phyloP scores from a whole-genome alignment of 73 alveolate genomes.

The Paramecium bursaria region DNA sequence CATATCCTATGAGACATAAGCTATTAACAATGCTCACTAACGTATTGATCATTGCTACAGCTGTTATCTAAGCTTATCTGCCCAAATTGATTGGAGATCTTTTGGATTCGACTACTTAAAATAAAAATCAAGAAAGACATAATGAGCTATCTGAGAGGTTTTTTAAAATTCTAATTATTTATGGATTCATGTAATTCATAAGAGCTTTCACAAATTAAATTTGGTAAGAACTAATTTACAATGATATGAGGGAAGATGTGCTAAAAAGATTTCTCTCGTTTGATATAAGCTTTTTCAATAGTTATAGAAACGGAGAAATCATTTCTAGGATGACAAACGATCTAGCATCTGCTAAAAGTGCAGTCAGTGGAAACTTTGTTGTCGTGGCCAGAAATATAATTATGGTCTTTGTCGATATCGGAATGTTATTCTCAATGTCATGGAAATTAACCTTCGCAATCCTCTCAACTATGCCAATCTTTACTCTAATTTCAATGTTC shows the following conservation, averaged over 20 bases:
- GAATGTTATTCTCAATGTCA: constrained; percentile 45
- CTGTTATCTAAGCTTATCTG: constrained; percentile 10
- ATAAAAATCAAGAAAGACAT: not conserved
- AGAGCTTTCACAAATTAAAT: constrained; percentile 47
- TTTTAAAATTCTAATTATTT: not conserved
- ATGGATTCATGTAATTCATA: not conserved
- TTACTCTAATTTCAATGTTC: constrained; percentile 35
- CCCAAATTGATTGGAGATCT: constrained; percentile 27
- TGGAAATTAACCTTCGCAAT: constrained; percentile 70
- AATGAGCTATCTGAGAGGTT: not conserved
- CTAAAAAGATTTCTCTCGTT: constrained; percentile 19
- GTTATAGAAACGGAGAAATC: constrained; percentile 61
- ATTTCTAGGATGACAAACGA: constrained; percentile 66
- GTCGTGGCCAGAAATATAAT: constrained; percentile 51
- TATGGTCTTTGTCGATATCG: not conserved
- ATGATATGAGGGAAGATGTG: constrained; percentile 62
- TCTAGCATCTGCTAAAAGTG: constrained; percentile 61
- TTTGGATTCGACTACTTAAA: constrained; percentile 34
- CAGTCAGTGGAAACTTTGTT: constrained; percentile 64
- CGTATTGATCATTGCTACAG: constrained; percentile 13
- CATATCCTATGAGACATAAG: constrained; percentile 21
- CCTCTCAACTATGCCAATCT: constrained; percentile 61
- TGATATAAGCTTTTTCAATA: constrained; percentile 63
- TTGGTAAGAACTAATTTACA: constrained; percentile 39
- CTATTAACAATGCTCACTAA: constrained; percentile 25